Evolutionary conservation across 345 rosid genomes (phyloP).

Genomic region (Physaria fendleri): DNA sequence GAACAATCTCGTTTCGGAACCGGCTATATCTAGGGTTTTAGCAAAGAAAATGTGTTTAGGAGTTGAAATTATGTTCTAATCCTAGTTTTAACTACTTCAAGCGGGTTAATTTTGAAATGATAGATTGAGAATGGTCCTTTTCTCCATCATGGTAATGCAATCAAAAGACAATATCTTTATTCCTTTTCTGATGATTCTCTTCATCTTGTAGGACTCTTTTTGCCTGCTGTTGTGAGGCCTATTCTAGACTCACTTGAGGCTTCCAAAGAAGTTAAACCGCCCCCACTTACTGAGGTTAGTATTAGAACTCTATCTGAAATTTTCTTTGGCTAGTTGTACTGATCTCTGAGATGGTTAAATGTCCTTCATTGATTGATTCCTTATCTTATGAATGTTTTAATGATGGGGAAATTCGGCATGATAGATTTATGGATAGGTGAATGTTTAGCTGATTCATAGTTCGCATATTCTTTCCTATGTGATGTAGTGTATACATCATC

Average conservation of each 20-base stretch:
- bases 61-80: neutral
- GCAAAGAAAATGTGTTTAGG: neutral
- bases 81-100: neutral
- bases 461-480: neutral
- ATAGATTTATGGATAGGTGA: neutral
- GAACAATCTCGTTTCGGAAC: neutral
- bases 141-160: neutral
- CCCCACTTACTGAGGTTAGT: slow-evolving; percentile 75
- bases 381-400: neutral
- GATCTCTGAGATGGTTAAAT: neutral
- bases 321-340: neutral
- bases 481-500: neutral
- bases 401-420: neutral
- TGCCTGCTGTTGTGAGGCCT: slow-evolving; percentile 96
- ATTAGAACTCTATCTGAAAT: neutral
- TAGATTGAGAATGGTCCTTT: neutral
- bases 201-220: slow-evolving; percentile 64
- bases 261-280: slow-evolving; percentile 70
- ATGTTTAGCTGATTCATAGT: neutral
- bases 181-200: neutral
- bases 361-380: neutral
- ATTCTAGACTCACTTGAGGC: slow-evolving; percentile 84
- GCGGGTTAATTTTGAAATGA: too few relatives aligned
- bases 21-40: neutral
- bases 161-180: neutral